Conservation (phyloP, 805 yeast genomes). For the Kregervanrija delftensis region DNA sequence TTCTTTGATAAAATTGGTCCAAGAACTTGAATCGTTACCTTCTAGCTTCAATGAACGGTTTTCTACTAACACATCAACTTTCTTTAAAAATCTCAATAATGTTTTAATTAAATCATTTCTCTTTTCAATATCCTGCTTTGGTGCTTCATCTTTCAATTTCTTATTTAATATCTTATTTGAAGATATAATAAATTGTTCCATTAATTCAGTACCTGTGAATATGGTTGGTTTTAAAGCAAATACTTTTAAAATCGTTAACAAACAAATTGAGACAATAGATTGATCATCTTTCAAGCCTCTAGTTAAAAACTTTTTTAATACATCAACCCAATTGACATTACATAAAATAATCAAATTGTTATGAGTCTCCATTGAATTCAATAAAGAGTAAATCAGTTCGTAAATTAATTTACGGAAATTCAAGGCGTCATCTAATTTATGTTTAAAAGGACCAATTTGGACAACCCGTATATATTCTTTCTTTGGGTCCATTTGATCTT, state of each 20-base stretch:
- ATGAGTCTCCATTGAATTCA: constrained; percentile 27
- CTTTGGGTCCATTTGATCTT: constrained; percentile 46
- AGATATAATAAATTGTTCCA: constrained; percentile 27
- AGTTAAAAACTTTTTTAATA: constrained; percentile 35
- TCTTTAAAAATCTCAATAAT: constrained; percentile 25
- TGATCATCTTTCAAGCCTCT: constrained; percentile 56
- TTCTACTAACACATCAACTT: constrained; percentile 16
- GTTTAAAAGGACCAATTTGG: constrained; percentile 84
- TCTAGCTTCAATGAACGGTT: constrained; percentile 15
- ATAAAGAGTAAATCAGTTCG: constrained; percentile 57
- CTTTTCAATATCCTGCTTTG: constrained; percentile 60
- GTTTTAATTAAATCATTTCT: constrained; percentile 37
- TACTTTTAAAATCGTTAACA: constrained; percentile 36
- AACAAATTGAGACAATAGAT: constrained; percentile 48
- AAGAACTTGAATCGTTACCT: constrained; percentile 14
- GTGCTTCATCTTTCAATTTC: constrained; percentile 52
- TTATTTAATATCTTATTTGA: constrained; percentile 36
- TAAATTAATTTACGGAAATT: constrained; percentile 66
- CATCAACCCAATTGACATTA: constrained; percentile 19
- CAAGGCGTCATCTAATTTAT: constrained; percentile 70
- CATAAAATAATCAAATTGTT: constrained; percentile 13
- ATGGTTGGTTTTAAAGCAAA: constrained; percentile 26
- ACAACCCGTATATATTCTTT: constrained; percentile 55
- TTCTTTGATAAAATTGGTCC: constrained; percentile 17
- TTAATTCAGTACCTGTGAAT: constrained; percentile 15